These are phyloP conservation scores for Arthrobotrys conoides DNA, from an alignment of 2,329 filamentous ascomycete genomes.

Conservation along the genomic window DNA sequence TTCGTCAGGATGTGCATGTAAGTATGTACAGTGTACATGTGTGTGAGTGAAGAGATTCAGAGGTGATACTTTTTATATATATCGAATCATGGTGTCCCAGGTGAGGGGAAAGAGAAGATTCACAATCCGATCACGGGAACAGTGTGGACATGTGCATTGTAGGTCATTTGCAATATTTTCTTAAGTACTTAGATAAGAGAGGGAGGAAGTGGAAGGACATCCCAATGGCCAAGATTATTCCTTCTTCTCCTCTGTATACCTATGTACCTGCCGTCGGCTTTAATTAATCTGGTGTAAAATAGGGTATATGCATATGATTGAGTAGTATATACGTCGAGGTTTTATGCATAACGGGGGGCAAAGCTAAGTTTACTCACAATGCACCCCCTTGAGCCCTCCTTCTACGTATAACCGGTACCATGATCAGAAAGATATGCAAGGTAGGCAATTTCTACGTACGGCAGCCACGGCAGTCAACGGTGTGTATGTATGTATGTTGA, in stretches of 20 bases:
- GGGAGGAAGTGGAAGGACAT: slow-evolving; percentile 16
- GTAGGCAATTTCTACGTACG: neutral
- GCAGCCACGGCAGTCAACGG: slow-evolving; percentile 5
- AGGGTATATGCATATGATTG: slow-evolving; percentile 8
- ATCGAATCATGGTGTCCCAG: neutral
- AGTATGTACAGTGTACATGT: no score
- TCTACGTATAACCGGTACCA: neutral
- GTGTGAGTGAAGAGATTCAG: neutral
- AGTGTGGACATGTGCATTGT: slow-evolving; percentile 1
- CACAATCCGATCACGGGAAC: neutral
- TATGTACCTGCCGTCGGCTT: neutral
- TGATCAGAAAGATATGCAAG: slow-evolving; percentile 9
- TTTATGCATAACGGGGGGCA: slow-evolving; percentile 20
- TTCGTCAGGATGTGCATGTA: slow-evolving; percentile 2
- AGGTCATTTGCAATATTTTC: slow-evolving; percentile 26
- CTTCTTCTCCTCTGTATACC: neutral
- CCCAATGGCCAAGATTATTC: slow-evolving; percentile 38
- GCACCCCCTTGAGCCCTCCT: no score
- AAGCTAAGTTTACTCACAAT: slow-evolving; percentile 13
- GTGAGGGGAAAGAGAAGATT: neutral
- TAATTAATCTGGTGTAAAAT: neutral
- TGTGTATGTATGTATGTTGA: no score
- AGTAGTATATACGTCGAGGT: slow-evolving; percentile 13
- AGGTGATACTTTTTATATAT: neutral
- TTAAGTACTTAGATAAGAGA: neutral